A percentile compares a stretch with the other conserved stretches of the same genome.
Conservation (phyloP, 345 rosid species). For the Mangifera indica region DNA sequence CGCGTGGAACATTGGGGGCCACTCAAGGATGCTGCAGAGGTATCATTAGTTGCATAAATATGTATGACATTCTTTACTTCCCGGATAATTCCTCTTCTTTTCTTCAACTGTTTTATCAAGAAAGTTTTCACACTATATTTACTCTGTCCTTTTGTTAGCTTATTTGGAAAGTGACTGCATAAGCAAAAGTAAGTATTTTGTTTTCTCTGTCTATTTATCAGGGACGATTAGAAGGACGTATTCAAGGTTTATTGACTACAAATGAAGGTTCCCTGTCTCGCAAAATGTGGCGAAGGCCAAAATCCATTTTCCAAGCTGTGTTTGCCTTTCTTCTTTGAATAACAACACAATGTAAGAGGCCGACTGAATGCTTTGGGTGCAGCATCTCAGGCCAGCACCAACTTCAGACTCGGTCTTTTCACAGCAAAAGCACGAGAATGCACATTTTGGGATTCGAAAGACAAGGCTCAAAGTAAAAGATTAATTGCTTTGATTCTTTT, state of each 20-base stretch:
- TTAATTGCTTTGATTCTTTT: constrained; percentile 26
- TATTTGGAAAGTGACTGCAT: neutral
- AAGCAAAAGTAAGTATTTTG: neutral
- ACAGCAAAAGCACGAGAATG: constrained; percentile 1
- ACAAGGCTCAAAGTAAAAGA: constrained; percentile 18
- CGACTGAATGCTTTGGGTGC: constrained; percentile 9
- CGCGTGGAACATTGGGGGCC: constrained; percentile 84
- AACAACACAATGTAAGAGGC: constrained; percentile 5
- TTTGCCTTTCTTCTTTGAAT: constrained; percentile 75
- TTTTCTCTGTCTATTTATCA: constrained; percentile 16
- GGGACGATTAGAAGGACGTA: constrained; percentile 49
- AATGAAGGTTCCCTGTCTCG: constrained; percentile 30
- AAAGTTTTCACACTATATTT: neutral
- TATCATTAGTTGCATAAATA: constrained; percentile 10
- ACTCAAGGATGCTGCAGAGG: constrained; percentile 73
- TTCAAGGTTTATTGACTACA: constrained; percentile 43
- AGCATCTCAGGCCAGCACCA: constrained; percentile 17
- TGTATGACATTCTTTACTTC: neutral
- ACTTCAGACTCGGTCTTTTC: constrained; percentile 6
- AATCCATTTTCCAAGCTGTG: constrained; percentile 69
- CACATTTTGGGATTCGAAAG: neutral
- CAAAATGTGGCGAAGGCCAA: constrained; percentile 40
- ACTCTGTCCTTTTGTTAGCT: neutral
- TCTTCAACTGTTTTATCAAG: neutral
- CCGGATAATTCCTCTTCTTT: neutral